phyloP scores from a whole-genome alignment of 2,329 filamentous ascomycete genomes.

The Pseudopyrenochaeta lycopersici region DNA sequence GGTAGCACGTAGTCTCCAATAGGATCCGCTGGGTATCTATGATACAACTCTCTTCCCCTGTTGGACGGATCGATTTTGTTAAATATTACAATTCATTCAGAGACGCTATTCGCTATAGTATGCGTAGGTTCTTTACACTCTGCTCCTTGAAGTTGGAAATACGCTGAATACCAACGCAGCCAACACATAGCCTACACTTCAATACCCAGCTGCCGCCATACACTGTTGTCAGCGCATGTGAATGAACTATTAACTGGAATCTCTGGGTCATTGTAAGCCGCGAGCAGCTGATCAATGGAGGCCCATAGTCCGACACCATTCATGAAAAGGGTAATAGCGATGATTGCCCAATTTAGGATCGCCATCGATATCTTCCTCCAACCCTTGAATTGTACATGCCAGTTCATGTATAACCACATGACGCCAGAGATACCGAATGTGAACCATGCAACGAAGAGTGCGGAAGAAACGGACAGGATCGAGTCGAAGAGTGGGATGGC shows the following conservation, averaged over 20 bases:
- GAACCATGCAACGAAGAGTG: conserved; percentile 73
- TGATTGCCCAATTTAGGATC: conserved; percentile 18
- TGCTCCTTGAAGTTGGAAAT: no score
- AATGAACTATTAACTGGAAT: conserved; percentile 4
- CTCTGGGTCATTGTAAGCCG: conserved; percentile 6
- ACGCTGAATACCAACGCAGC: no score
- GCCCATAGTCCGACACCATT: conserved; percentile 1
- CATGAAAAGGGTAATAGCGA: conserved; percentile 17
- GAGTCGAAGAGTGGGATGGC: conserved; percentile 73
- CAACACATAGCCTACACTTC: background rate
- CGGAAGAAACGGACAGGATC: conserved; percentile 65
- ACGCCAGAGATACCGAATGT: conserved; percentile 51
- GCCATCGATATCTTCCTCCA: conserved; percentile 26
- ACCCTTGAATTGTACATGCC: conserved; percentile 48
- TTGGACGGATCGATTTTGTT: no score
- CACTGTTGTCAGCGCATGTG: conserved; percentile 9
- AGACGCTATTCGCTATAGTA: no score
- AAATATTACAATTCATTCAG: no score
- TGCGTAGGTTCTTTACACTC: no score
- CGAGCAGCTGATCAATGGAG: conserved; percentile 4
- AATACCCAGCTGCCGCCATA: conserved; percentile 3
- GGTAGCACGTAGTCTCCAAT: no score
- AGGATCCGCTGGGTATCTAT: no score
- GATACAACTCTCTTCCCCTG: no score
- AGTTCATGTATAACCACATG: conserved; percentile 42